A percentile compares a stretch with the other conserved stretches of the same genome.
Evolutionary conservation across 2,329 filamentous ascomycete genomes (phyloP).

Genomic region (Fusarium albidum): DNA sequence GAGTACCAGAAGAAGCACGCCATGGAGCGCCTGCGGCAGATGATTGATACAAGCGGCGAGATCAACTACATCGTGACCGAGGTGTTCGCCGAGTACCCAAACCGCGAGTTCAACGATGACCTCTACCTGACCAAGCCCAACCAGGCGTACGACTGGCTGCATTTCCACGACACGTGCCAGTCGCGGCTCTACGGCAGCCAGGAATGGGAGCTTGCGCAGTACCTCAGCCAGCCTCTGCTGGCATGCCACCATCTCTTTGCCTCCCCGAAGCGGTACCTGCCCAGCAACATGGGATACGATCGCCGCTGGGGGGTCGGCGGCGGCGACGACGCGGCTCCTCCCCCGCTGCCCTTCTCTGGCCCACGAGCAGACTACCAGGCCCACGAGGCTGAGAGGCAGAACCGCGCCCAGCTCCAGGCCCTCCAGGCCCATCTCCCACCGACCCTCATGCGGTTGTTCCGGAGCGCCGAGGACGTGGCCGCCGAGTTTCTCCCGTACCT

Average conservation of each 20-base stretch:
- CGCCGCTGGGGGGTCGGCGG: slow-evolving; percentile 54
- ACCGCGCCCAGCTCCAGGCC: slow-evolving; percentile 74
- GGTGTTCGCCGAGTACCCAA: slow-evolving; percentile 86
- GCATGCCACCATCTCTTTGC: slow-evolving; percentile 94
- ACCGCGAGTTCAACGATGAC: slow-evolving; percentile 92
- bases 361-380: slow-evolving; percentile 84
- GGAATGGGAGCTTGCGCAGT: slow-evolving; percentile 91
- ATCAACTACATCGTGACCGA: slow-evolving; percentile 82
- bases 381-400: slow-evolving; percentile 81
- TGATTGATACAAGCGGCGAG: slow-evolving; percentile 82
- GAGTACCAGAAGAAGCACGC: slow-evolving; percentile 77
- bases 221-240: slow-evolving; percentile 85
- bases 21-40: slow-evolving; percentile 75
- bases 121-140: slow-evolving; percentile 88
- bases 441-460: slow-evolving; percentile 78
- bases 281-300: slow-evolving; percentile 52
- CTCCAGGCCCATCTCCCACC: slow-evolving; percentile 78
- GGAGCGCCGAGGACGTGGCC: slow-evolving; percentile 78
- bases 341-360: slow-evolving; percentile 79
- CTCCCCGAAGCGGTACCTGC: slow-evolving; percentile 65
- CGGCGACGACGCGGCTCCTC: slow-evolving; percentile 57
- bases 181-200: slow-evolving; percentile 82
- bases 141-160: slow-evolving; percentile 90
- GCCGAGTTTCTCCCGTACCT: slow-evolving; percentile 87
- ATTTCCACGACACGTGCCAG: slow-evolving; percentile 89